phyloP scores from a whole-genome alignment of 345 rosid species.

The Eucalyptus curtisii region DNA sequence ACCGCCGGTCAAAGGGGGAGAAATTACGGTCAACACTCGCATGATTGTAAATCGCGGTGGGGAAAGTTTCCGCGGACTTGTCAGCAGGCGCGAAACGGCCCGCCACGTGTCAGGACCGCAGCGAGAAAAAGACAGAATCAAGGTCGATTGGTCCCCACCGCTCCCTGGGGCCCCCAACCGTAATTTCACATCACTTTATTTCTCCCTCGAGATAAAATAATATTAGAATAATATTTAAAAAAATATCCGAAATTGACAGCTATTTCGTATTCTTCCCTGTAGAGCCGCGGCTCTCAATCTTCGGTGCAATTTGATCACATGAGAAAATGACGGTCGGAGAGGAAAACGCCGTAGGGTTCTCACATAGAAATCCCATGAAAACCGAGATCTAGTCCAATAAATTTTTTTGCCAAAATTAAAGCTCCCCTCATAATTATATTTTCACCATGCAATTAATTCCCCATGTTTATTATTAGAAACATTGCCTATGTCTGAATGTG shows the following conservation, averaged over 20 bases:
- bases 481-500: background rate
- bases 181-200: background rate
- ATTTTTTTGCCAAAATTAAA: background rate
- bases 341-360: background rate
- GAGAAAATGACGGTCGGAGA: background rate
- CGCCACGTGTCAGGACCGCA: background rate
- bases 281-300: background rate
- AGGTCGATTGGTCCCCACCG: background rate
- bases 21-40: background rate
- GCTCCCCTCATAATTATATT: background rate
- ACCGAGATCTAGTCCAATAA: background rate
- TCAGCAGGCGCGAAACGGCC: background rate
- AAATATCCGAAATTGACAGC: background rate
- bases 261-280: background rate
- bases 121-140: background rate
- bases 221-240: background rate
- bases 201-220: background rate
- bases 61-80: background rate
- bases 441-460: background rate
- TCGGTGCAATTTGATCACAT: background rate
- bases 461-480: background rate
- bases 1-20: background rate
- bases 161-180: background rate
- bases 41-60: background rate
- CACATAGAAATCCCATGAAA: background rate